phyloP scores from a whole-genome alignment of 2,329 filamentous ascomycete genomes.

The Akanthomyces lecanii region DNA sequence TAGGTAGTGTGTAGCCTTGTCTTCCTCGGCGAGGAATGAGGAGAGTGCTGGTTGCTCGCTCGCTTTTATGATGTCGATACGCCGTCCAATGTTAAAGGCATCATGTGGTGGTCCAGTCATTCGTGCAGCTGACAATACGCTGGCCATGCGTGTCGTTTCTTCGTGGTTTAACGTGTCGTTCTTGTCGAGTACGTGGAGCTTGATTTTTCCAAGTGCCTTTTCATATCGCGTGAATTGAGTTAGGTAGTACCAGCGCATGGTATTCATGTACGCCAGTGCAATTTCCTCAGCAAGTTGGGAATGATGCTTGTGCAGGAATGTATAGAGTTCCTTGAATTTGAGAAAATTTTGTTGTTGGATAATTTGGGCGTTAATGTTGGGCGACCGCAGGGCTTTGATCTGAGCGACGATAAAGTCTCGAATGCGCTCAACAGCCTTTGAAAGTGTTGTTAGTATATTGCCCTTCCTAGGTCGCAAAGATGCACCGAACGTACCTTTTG shows the following conservation, averaged over 20 bases:
- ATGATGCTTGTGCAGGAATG: constrained; percentile 80
- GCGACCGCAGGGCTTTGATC: constrained; percentile 88
- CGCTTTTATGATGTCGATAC: constrained; percentile 75
- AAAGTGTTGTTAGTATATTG: constrained; percentile 17
- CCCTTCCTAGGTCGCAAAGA: not conserved
- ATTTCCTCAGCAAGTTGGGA: constrained; percentile 84
- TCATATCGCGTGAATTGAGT: constrained; percentile 89
- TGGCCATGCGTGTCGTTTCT: constrained; percentile 61
- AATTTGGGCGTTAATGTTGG: constrained; percentile 94
- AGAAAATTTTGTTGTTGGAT: constrained; percentile 92
- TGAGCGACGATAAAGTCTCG: constrained; percentile 91
- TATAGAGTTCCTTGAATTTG: constrained; percentile 81
- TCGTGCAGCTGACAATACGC: constrained; percentile 47
- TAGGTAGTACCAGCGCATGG: constrained; percentile 97
- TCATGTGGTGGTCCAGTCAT: constrained; percentile 64
- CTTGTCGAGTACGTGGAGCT: constrained; percentile 76
- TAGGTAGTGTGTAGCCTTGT: constrained; percentile 77
- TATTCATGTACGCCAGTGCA: constrained; percentile 89
- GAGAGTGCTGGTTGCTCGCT: constrained; percentile 72
- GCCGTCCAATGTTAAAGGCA: constrained; percentile 81
- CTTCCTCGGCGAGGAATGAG: constrained; percentile 87
- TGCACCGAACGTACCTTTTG: constrained; percentile 56
- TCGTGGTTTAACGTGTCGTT: constrained; percentile 81
- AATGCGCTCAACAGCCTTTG: constrained; percentile 81
- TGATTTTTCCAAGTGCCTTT: constrained; percentile 77